Base-by-base conservation (phyloP, 352 stramenopile genomes). In the Elongisporangium senticosum region DNA sequence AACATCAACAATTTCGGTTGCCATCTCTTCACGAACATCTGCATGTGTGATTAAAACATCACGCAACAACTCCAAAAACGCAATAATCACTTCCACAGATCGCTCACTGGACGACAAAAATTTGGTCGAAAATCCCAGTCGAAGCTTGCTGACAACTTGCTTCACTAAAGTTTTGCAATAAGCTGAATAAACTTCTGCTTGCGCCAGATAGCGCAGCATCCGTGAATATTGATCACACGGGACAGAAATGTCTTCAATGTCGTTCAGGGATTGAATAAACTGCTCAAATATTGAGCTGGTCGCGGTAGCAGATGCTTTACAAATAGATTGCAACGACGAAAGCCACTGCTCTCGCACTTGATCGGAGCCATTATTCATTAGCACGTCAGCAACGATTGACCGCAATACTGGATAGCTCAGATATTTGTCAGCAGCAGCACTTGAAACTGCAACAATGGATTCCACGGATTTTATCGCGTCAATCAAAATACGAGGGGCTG, bases 281-380 rank as follows among this genome's bases (percentile, higher is more conserved):
- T 82, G 72, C n/a, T 89, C 79, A 61, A 87, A 90, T 19, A 91
- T 65, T 6, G 86, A 59, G 53, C 74, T 63, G 23, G 72, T 63
- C 14, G 71, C 71, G 11, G 56, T 67, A 7, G 68, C 61, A 13
- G 74, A 84, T 8, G 71, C 76, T 19, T 75, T 72, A 53, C 80
- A 92, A 43, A 94, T 74, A 0, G 79, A 86, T 68, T 90, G 76
- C 20, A 96, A 63, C 20, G 81, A 91, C n/a, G 76, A 82, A 3
- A 91, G 60, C 86, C 84, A 96, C 57, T 94, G 83, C n/a, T 87
- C 81, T 7, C 86, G 86, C 21, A 94, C 82, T 71, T 87, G 79
- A 26, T 93, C 79, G 23, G 79, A 87, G 13, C 77, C 64, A 48
- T 75, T 87, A 47, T 79, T 77, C 39, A 81, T 73, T 13, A 92